Evolutionary conservation across 2,329 filamentous ascomycete species (phyloP).

Genomic region (Botrytis squamosa): DNA sequence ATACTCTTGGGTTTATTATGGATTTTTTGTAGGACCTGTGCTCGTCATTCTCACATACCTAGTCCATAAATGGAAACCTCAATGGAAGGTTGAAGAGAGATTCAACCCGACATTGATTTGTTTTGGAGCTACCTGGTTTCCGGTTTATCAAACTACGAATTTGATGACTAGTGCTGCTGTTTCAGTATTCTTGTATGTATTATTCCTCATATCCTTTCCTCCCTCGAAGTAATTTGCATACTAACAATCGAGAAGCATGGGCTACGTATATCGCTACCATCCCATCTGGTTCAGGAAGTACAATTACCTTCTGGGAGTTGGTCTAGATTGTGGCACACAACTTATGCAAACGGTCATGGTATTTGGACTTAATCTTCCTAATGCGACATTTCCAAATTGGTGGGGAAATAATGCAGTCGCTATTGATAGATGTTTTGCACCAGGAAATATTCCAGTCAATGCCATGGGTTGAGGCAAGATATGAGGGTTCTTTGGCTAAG

Average conservation of each 20-base stretch:
- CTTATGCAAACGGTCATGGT: slow-evolving; percentile 68
- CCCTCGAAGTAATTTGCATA: not conserved
- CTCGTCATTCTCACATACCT: slow-evolving; percentile 32
- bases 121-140: slow-evolving; percentile 34
- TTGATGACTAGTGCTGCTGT: slow-evolving; percentile 35
- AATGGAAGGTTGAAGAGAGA: slow-evolving; percentile 37
- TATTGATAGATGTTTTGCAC: slow-evolving; percentile 36
- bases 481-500: not conserved
- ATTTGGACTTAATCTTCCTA: slow-evolving; percentile 46
- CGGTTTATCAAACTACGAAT: slow-evolving; percentile 37
- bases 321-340: slow-evolving; percentile 67
- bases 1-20: slow-evolving; percentile 39
- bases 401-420: slow-evolving; percentile 35
- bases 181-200: slow-evolving; percentile 34
- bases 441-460: slow-evolving; percentile 16
- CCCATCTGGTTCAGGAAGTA: slow-evolving; percentile 70
- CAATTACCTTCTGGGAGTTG: slow-evolving; percentile 75
- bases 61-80: slow-evolving; percentile 35
- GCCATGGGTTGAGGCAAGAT: not conserved
- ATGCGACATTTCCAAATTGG: slow-evolving; percentile 35
- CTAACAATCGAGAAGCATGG: slow-evolving; percentile 10
- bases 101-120: slow-evolving; percentile 38
- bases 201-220: not conserved
- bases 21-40: slow-evolving; percentile 37
- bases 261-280: slow-evolving; percentile 29